Base-by-base conservation (phyloP, 805 yeast species). In the Cephaloascus albidus region DNA sequence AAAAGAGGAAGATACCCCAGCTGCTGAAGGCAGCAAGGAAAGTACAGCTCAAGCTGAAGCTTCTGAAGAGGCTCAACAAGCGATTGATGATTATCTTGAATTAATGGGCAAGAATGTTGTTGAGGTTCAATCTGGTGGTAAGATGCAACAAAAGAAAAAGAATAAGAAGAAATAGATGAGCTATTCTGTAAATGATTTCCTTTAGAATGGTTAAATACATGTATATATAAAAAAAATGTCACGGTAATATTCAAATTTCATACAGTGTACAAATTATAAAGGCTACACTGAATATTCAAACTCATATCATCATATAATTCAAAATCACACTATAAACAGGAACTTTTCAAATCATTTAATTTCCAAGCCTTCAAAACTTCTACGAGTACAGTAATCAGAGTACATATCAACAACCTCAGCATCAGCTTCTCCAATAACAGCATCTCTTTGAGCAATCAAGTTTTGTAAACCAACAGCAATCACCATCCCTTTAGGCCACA, bases 101-200 rank as follows among this genome's bases (percentile, higher is more conserved):
- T 61, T 83, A 47, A 57, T 83, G 62, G 82, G 82, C 4, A 70
- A 71, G 45, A 72, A 72, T 43, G 78, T 60, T 19, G 62, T 65
- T 44, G 76, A 74, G 46, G 77, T 76, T 34, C 74, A 66, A 49
- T 60, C 68, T 49, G 81, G 81, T 45, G 82, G 81, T 49, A 64
- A 65, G 43, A 56, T 76, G 43, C 66, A 58, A 31, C 65, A 63
- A 36, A 72, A 67, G 57, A 71, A 68, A 60, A 66, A 63, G 51
- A 57, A 59, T 16, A 69, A 64, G 54, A 60, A 58, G 52, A 66
- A 65, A 48, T 55, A 50, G 38, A 57, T 17, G 28, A 23, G n/a
- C n/a, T n/a, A n/a, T n/a, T n/a, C n/a, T n/a, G n/a, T 27, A 12
- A n/a, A 23, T 20, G 10, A 6, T 4, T 3, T 14, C 20, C 14